Evolutionary conservation across 768 basidiomycete species (phyloP).

Genomic region (Suillus plorans): DNA sequence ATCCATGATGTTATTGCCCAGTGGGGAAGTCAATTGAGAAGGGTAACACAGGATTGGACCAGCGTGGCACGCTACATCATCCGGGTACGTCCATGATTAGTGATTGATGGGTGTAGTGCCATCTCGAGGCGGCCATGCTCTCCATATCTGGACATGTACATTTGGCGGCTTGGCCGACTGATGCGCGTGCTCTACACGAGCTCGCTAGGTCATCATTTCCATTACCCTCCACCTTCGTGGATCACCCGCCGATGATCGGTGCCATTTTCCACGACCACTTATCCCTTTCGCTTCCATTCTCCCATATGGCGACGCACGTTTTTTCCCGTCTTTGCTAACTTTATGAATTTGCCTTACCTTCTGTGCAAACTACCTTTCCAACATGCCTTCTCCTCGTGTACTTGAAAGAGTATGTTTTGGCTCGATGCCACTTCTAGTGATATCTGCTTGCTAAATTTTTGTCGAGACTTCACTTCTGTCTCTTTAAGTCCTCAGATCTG

Average conservation of each 20-base stretch:
- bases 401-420: constrained; percentile 1
- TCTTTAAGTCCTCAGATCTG: constrained; percentile 3
- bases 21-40: constrained; percentile 1
- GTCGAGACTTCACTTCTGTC: constrained; percentile 5
- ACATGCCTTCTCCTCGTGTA: constrained; percentile 1
- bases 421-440: neutral
- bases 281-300: constrained; percentile 6
- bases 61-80: neutral
- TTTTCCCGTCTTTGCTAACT: constrained; percentile 1
- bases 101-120: constrained; percentile 27
- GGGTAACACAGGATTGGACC: neutral
- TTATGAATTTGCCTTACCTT: neutral
- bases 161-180: constrained; percentile 11
- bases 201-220: constrained; percentile 14
- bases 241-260: constrained; percentile 6
- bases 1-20: neutral
- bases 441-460: neutral
- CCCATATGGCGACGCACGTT: constrained; percentile 1
- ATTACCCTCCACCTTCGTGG: constrained; percentile 8
- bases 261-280: neutral
- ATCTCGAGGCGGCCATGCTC: constrained; percentile 22
- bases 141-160: constrained; percentile 16
- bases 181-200: constrained; percentile 20
- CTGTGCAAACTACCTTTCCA: neutral
- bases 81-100: constrained; percentile 14